These are phyloP conservation scores for Tetrahymena borealis DNA, from an alignment of 73 alveolate genomes.

Conservation along the genomic window DNA sequence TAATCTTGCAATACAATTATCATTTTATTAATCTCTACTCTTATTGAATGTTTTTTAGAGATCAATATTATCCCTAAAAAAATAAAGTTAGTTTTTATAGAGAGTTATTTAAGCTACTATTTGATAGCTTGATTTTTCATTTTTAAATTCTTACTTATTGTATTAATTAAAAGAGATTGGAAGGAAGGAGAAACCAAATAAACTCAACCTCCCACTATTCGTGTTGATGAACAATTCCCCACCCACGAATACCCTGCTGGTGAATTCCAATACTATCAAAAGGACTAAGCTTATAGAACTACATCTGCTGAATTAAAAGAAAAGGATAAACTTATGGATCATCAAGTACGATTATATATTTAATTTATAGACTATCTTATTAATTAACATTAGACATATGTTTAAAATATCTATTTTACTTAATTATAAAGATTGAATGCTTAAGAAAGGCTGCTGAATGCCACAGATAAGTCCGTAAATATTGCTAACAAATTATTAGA, in stretches of 20 bases:
- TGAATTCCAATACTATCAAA: conserved; percentile 74
- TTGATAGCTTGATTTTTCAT: neutral
- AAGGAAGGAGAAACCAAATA: conserved; percentile 52
- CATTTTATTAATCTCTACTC: no score
- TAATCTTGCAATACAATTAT: no score
- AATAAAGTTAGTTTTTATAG: no score
- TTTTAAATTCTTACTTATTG: neutral
- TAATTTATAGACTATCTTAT: neutral
- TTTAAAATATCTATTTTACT: neutral
- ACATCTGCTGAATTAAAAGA: conserved; percentile 84
- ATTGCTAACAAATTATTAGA: conserved; percentile 76
- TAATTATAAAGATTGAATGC: conserved; percentile 67
- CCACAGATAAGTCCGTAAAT: conserved; percentile 92
- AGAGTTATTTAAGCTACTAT: no score
- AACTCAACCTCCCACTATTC: conserved; percentile 91
- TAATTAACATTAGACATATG: neutral
- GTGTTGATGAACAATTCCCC: conserved; percentile 82
- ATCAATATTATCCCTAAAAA: no score
- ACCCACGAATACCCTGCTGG: conserved; percentile 82
- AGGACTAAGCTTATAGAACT: conserved; percentile 72
- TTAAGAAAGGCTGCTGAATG: conserved; percentile 97
- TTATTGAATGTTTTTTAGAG: no score
- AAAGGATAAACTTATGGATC: conserved; percentile 59
- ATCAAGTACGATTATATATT: conserved; percentile 30
- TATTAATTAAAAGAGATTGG: conserved; percentile 7